phyloP scores from a whole-genome alignment of 768 basidiomycete species.

The Candolleomyces efflorescens region DNA sequence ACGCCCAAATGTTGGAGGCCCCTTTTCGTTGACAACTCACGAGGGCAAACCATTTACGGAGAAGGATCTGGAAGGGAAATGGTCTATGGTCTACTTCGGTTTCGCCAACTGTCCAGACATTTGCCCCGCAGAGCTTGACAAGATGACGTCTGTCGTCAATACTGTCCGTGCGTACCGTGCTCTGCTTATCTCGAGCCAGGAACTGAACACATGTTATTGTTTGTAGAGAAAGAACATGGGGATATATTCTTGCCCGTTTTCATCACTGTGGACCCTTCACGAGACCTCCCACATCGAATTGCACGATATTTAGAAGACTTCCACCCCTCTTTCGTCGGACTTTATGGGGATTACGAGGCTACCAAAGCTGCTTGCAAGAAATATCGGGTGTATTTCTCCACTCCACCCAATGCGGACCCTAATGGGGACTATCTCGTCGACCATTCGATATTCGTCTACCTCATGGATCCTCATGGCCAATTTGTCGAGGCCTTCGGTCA shows the following conservation, averaged over 20 bases:
- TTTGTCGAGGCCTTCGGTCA: constrained; percentile 98
- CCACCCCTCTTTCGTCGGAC: constrained; percentile 84
- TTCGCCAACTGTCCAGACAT: constrained; percentile 99
- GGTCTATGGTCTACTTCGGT: constrained; percentile 95
- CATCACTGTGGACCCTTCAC: constrained; percentile 94
- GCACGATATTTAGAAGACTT: constrained; percentile 76
- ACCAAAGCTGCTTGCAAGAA: constrained; percentile 90
- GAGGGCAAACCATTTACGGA: constrained; percentile 74
- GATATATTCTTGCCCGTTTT: constrained; percentile 84
- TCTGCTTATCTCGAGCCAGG: background rate
- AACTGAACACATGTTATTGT: background rate
- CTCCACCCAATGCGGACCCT: constrained; percentile 81
- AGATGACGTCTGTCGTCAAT: constrained; percentile 77
- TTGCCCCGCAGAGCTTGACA: constrained; percentile 97
- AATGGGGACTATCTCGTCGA: constrained; percentile 97
- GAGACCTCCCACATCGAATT: constrained; percentile 67
- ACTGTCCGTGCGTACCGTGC: constrained; percentile 54
- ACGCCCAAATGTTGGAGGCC: constrained; percentile 85
- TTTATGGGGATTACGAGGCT: constrained; percentile 78
- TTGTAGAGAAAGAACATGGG: constrained; percentile 63
- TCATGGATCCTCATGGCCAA: constrained; percentile 93
- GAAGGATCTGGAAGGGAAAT: constrained; percentile 80
- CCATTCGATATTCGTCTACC: constrained; percentile 94
- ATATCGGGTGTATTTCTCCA: constrained; percentile 98
- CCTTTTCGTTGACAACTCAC: constrained; percentile 73